Base-by-base conservation (phyloP, 192 early-diverging fungal genomes). In the Mortierella alpina region DNA sequence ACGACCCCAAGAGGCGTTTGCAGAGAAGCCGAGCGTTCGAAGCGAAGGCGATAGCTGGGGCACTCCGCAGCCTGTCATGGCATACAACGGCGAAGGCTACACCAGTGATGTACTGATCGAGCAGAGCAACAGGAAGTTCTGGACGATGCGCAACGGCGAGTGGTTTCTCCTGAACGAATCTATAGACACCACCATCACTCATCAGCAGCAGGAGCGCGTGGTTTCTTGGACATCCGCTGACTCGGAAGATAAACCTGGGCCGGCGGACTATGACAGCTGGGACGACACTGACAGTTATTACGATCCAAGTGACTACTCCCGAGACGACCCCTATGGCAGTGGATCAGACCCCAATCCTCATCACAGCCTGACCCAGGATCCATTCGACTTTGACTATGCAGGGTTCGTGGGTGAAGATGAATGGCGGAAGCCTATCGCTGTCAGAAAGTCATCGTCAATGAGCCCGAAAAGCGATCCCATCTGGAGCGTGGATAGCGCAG, bases 31-130 rank as follows among this genome's bases (percentile, higher is more conserved):
- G 31, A 62, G 5, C 3, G 55, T 47, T 7, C 53, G n/a, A 6
- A 46, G 57, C 42, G 68, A 66, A 44, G 55, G 60, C 44, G 63
- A 78, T 23, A 70, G 52, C 49, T 78, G 75, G 75, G 75, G 75
- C 1, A 63, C 48, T 12, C 75, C 75, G 1, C 7, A 70, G 2
- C 62, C 55, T 20, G 42, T 65, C 42, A 52, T 59, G 49, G 15
- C 67, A 8, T 78, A 78, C 45, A 51, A 70, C 39, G 68, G 60
- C 12, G 75, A 68, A 4, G 31, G 20, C 9, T 75, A 75, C 42
- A 75, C 31, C 22, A 78, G 58, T 23, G 63, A 70, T n/a, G 68
- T 65, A 7, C 47, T 78, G 12, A 59, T 70, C 10, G 68, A 78
- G 48, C 75, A 78, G 53, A 64, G 63, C 15, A 70, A 70, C 8